Evolutionary conservation across 139 green algal species (phyloP), one percentile per base, ranked within the genome.

Genomic region (Bryopsis sp.): DNA sequence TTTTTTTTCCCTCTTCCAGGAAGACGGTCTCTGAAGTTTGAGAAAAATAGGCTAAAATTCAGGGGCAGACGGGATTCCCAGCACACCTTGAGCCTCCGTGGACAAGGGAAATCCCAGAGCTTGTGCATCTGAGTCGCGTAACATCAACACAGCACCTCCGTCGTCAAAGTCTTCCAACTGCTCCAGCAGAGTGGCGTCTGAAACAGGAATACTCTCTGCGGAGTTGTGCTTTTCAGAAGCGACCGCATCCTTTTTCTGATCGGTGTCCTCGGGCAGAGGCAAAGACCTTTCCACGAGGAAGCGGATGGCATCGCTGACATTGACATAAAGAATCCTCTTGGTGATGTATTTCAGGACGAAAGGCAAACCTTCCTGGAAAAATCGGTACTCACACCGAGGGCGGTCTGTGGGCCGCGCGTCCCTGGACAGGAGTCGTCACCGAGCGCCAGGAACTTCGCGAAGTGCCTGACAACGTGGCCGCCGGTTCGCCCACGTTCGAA

Each of bases 361-460:
- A 11, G 81, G 84, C 66, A 97, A 69, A 2, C 90, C 90, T 74
- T 97, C 92, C 82, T 97, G 91, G 4, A 74, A 68, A 15, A 95
- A 67, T 29, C 90, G 84, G 84, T 94, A 97, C n/a, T 67, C 24
- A 82, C 88, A 94, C n/a, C 46, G 34, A 28, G 71, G 69, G 39
- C n/a, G n/a, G n/a, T 85, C 83, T 70, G 77, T 72, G 71, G 82
- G 46, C 39, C 90, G 78, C 71, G 96, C 88, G n/a, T 88, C 76
- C 76, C 96, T 90, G 81, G 96, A 93, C 19, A 94, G 87, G 77
- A 76, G 96, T 90, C 81, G 96, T 93, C 19, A 94, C 47, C 78
- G 76, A 72, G n/a, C n/a, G n/a, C n/a, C n/a, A n/a, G n/a, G 43
- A 11, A 50, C 43, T 26, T 50, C 43, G 11, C 43, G 43, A 50